Conservation (phyloP, 352 stramenopile genomes). For the Pythium scleroteichum region DNA sequence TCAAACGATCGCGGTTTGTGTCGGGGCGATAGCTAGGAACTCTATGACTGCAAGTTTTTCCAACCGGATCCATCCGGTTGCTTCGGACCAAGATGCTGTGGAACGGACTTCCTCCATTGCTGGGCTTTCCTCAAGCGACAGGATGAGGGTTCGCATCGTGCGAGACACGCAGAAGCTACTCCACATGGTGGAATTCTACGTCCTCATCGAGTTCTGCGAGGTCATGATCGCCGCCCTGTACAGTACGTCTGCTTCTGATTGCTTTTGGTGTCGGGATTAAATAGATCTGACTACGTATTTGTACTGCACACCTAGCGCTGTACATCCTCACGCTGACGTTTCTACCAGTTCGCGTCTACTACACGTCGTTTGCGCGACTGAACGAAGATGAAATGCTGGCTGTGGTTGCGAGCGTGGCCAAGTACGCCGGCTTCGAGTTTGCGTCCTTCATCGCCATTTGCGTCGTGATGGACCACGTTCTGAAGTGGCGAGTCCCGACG, state of each 20-base stretch:
- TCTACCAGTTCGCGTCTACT: slow-evolving; percentile 31
- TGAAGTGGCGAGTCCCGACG: neutral
- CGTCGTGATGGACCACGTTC: neutral
- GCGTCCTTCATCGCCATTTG: slow-evolving; percentile 7
- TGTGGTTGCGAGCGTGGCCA: neutral
- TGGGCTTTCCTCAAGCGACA: neutral
- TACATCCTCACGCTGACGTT: slow-evolving; percentile 30
- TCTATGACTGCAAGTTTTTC: neutral
- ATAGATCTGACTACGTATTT: neutral
- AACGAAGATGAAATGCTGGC: slow-evolving; percentile 16
- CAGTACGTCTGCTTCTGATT: neutral
- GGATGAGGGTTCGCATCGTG: slow-evolving; percentile 4
- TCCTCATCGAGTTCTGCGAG: slow-evolving; percentile 31
- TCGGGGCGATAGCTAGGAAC: too few species aligned
- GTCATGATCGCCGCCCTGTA: slow-evolving; percentile 20
- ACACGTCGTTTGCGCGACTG: slow-evolving; percentile 24
- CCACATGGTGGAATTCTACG: slow-evolving; percentile 33
- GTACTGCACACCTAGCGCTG: neutral
- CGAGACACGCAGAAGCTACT: slow-evolving; percentile 27
- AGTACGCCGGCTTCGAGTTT: slow-evolving; percentile 7
- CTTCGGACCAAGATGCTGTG: too few species aligned
- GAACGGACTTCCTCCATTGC: neutral
- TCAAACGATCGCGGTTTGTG: too few species aligned
- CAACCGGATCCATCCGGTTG: neutral
- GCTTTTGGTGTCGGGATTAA: too few species aligned